Conservation (phyloP, 306 rosid species). For the Comarum palustre region DNA sequence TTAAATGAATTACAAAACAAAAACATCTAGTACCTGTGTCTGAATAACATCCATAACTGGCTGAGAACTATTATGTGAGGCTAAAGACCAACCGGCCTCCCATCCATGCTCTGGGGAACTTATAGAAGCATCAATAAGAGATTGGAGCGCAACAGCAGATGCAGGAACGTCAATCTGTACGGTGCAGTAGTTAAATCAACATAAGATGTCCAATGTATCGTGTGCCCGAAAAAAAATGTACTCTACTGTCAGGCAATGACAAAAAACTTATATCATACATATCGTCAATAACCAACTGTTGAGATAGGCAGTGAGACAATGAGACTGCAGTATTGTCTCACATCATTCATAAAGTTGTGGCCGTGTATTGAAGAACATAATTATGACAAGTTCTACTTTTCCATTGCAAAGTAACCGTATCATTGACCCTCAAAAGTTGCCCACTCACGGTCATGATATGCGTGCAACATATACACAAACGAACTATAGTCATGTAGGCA, state of each 20-base stretch:
- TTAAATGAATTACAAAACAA: constrained; percentile 4
- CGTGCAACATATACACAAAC: not conserved
- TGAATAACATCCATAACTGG: constrained; percentile 32
- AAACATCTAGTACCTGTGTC: constrained; percentile 43
- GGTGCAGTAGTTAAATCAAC: constrained; percentile 19
- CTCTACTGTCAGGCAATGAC: not conserved
- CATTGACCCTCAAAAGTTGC: not conserved
- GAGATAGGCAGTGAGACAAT: not conserved
- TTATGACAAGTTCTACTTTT: not conserved
- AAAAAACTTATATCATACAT: constrained; percentile 12
- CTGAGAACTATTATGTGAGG: constrained; percentile 53
- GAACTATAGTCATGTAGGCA: constrained; percentile 10
- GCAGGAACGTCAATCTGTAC: constrained; percentile 69
- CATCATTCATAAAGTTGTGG: not conserved
- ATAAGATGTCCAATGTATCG: not conserved
- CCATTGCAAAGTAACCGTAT: not conserved
- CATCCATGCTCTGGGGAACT: constrained; percentile 67
- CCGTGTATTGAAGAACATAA: not conserved
- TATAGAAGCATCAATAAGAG: constrained; percentile 68
- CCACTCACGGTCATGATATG: not conserved
- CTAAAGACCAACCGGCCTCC: constrained; percentile 96
- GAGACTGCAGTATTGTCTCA: constrained; percentile 3
- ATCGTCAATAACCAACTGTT: not conserved
- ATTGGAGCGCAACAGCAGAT: constrained; percentile 61
- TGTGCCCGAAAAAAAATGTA: not conserved